Evolutionary conservation across 495 filamentous ascomycete species (phyloP), one percentile per base, ranked within the genome.

Genomic region (Penicillium lividum): DNA sequence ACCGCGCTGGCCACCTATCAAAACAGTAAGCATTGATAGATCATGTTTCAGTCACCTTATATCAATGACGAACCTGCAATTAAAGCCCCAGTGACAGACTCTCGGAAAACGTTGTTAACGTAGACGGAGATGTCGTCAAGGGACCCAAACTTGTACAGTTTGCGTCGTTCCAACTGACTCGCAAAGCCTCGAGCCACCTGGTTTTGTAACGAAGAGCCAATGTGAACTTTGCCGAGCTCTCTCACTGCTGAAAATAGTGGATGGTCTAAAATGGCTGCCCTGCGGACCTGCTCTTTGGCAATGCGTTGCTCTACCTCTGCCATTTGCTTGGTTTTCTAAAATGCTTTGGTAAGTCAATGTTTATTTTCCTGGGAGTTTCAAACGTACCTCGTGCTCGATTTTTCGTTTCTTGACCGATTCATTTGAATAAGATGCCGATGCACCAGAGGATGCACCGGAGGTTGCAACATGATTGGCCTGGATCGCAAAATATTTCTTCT

Each of bases 401-500:
- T 73, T 61, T 56, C 73, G 72, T 28, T 73, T 73, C 53, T 74
- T 76, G 40, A 86, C 73, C 15, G 77, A 72, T 25, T 78, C 74
- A 46, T 68, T 64, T 0, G 81, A 74, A 54, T 85, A 82, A 45
- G 77, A 72, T 15, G 22, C 22, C 22, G 22, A 22, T 22, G 22
- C 22, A 22, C 22, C 22, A 22, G 22, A 22, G 22, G 22, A 22
- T 22, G 76, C 62, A 40, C 70, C 74, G 10, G 69, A 57, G 13
- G 77, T 65, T 1, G 77, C 81, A 28, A 68, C 66, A 67, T 84
- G 81, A 58, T 77, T 76, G 25, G 78, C 69, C 47, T 76, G 73
- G 53, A 85, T 80, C 34, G 75, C 76, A 67, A 85, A 86, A 62
- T 86, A 86, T 54, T 83, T 85, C 46, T 79, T 79, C 66, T 82